These are phyloP conservation scores for Neonectria magnoliae DNA, from an alignment of 2,329 filamentous ascomycete genomes.

Conservation along the genomic window DNA sequence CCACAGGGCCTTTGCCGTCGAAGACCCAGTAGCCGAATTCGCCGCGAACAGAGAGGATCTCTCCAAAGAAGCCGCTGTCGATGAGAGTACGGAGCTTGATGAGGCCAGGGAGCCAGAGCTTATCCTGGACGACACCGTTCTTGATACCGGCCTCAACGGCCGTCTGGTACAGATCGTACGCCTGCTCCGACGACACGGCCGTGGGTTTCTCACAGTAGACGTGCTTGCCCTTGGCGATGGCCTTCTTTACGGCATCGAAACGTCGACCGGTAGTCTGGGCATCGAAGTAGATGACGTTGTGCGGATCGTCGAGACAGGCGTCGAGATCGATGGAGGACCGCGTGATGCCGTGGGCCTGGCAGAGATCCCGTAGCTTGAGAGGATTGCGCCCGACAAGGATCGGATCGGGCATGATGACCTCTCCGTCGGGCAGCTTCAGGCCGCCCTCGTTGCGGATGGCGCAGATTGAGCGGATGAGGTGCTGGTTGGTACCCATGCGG, in stretches of 20 bases:
- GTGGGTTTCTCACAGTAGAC: constrained; percentile 7
- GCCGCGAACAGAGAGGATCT: neutral
- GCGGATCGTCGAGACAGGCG: neutral
- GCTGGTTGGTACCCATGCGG: constrained; percentile 2
- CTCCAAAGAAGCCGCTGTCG: neutral
- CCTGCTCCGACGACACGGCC: neutral
- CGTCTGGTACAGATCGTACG: neutral
- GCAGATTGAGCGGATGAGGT: constrained; percentile 1
- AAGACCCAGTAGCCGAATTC: neutral
- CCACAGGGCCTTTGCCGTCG: neutral
- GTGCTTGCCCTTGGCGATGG: constrained; percentile 4
- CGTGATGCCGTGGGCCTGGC: neutral
- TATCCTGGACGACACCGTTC: constrained; percentile 1
- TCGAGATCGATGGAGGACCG: neutral
- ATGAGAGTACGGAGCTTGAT: neutral
- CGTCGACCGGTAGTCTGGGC: neutral
- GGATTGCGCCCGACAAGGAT: neutral
- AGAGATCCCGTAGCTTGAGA: neutral
- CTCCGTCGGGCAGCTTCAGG: neutral
- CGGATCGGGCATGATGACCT: neutral
- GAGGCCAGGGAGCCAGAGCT: neutral
- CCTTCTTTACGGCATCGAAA: neutral
- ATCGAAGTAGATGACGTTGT: constrained; percentile 1
- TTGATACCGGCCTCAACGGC: neutral
- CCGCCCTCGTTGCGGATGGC: constrained; percentile 1